phyloP scores from a whole-genome alignment of 352 stramenopile genomes.

The Paralagenidium karlingii region DNA sequence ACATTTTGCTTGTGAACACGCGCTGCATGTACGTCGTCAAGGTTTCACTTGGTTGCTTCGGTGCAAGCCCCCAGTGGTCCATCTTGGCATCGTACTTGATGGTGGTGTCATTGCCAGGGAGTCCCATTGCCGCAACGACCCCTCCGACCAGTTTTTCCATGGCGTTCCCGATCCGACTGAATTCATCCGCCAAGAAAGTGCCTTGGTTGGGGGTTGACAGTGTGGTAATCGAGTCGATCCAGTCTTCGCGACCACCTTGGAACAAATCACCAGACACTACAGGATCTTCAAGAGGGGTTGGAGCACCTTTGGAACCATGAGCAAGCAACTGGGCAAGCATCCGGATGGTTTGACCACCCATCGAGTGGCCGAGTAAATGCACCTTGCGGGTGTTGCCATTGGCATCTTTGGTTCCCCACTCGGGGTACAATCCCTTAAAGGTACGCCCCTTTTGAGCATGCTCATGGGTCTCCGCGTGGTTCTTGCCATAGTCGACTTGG shows the following conservation, averaged over 20 bases:
- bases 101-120: constrained; percentile 12
- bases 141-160: constrained; percentile 24
- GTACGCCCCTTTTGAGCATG: constrained; percentile 23
- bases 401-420: constrained; percentile 28
- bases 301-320: constrained; percentile 27
- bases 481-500: constrained; percentile 21
- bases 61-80: constrained; percentile 34
- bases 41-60: constrained; percentile 12
- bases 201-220: constrained; percentile 49
- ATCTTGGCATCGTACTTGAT: constrained; percentile 34
- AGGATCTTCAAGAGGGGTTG: no score
- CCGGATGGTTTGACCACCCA: constrained; percentile 64
- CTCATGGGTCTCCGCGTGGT: constrained; percentile 12
- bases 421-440: constrained; percentile 34
- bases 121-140: no score
- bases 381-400: constrained; percentile 49
- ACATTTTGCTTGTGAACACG: constrained; percentile 19
- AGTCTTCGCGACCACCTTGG: constrained; percentile 29
- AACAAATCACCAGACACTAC: constrained; percentile 16
- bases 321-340: constrained; percentile 53
- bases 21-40: constrained; percentile 20
- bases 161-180: constrained; percentile 20
- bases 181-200: constrained; percentile 27
- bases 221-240: constrained; percentile 59
- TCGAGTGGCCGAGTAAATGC: constrained; percentile 63